Evolutionary conservation across 768 basidiomycete genomes (phyloP).

Genomic region (Hypholoma fasciculare): DNA sequence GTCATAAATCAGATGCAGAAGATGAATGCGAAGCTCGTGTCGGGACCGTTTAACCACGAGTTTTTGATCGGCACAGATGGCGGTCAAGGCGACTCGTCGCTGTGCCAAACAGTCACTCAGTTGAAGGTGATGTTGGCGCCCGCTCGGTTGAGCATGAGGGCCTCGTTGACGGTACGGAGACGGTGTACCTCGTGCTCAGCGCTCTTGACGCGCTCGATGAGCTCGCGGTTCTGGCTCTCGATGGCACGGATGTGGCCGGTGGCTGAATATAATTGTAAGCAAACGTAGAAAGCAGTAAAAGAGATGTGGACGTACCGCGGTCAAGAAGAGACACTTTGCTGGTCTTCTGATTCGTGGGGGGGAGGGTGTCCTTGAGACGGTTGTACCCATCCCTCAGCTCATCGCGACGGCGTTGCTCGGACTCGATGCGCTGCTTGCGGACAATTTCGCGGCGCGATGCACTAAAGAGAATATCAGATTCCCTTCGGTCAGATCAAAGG

Average conservation of each 20-base stretch:
- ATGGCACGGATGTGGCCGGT: conserved; percentile 66
- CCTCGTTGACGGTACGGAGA: conserved; percentile 85
- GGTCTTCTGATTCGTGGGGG: conserved; percentile 88
- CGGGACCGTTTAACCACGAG: conserved; percentile 27
- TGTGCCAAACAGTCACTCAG: conserved; percentile 40
- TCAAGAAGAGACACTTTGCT: conserved; percentile 92
- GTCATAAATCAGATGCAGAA: conserved; percentile 54
- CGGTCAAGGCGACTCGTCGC: conserved; percentile 30
- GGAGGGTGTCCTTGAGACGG: conserved; percentile 87
- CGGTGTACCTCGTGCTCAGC: conserved; percentile 81
- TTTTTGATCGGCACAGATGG: conserved; percentile 25
- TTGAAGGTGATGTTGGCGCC: conserved; percentile 41
- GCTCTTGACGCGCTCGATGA: conserved; percentile 9
- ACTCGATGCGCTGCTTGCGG: conserved; percentile 91
- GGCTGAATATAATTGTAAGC: conserved; percentile 40
- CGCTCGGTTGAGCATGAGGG: conserved; percentile 74
- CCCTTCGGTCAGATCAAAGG: neutral
- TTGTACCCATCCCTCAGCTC: conserved; percentile 93
- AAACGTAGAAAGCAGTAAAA: conserved; percentile 5
- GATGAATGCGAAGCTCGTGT: conserved; percentile 32
- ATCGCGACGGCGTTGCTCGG: conserved; percentile 88
- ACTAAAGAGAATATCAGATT: conserved; percentile 24
- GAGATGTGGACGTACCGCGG: conserved; percentile 51
- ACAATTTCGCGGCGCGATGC: conserved; percentile 78
- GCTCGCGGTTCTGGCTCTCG: conserved; percentile 6